Base-by-base conservation (phyloP, 2,329 filamentous ascomycete species). In the Neoascochyta sp. region DNA sequence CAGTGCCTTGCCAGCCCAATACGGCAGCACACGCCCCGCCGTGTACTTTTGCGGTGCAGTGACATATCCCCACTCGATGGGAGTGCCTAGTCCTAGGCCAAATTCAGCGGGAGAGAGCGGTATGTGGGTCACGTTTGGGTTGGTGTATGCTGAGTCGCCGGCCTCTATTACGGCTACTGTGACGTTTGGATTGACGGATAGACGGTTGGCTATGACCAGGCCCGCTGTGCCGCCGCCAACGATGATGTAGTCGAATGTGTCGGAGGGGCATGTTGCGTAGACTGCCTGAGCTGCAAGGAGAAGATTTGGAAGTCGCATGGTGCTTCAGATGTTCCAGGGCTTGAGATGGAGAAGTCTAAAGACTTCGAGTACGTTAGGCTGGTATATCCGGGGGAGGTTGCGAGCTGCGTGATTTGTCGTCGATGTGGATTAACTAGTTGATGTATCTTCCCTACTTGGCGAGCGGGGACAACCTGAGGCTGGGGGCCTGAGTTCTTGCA, bases 1-100 rank as follows among this genome's bases (percentile, higher is more conserved):
- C 2, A 69, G 41, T 1, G 62, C 65, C 38, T 64, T 69, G 3
- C 65, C 67, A n/a, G 63, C 62, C 29, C 51, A 52, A 24, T 67
- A 50, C 4, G 44, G 45, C 18, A 64, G 42, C 0, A 29, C 39
- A 4, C 18, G 33, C 15, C 52, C 50, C 7, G 42, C 53, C 3
- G 47, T 58, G 48, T 64, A 64, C 15, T 47, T 57, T 36, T 70
- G 67, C 9, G 54, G 51, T 4, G 45, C 55, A 12, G 59, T 66
- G 30, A 52, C 34, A 24, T 67, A 69, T 2, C 48, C 45, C 64
- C 63, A 70, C 36, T 69, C 66, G 16, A 69, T 60, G 2, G 44
- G 32, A 0, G 53, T 54, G 12, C 47, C 43, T 4, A 57, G 27
- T 7, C 46, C 48, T 5, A 38, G 33, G 7, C 49, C 48, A 17